phyloP scores from a whole-genome alignment of 306 rosid species.

The Lablab purpureus region DNA sequence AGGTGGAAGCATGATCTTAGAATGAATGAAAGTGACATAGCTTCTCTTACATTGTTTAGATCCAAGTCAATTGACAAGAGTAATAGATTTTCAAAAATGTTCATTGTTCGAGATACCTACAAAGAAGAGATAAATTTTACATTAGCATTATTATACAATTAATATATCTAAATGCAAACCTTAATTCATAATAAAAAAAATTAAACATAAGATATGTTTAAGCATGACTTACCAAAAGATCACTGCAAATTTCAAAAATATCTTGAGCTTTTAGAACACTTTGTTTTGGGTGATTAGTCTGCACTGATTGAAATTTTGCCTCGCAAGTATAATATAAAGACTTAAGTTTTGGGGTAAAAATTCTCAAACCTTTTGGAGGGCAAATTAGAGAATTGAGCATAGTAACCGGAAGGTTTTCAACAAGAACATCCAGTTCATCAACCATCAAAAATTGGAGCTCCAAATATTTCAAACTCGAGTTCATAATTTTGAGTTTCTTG shows the following conservation, averaged over 20 bases:
- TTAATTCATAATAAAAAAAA: neutral
- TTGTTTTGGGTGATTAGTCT: fast-evolving
- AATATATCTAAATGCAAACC: neutral
- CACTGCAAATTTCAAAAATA: slow-evolving; percentile 36
- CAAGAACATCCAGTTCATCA: slow-evolving; percentile 9
- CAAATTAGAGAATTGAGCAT: slow-evolving; percentile 22
- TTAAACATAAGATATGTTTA: too few relatives aligned
- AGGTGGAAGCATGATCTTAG: slow-evolving; percentile 1
- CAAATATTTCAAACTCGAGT: slow-evolving; percentile 3
- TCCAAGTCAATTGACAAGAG: slow-evolving; percentile 41
- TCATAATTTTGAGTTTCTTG: neutral
- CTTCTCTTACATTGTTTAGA: slow-evolving; percentile 37
- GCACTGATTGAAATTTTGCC: neutral
- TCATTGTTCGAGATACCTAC: neutral
- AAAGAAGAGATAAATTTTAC: neutral
- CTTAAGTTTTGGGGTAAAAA: neutral
- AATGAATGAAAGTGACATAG: neutral
- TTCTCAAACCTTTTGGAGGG: neutral
- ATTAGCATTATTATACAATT: neutral
- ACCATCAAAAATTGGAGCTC: slow-evolving; percentile 11
- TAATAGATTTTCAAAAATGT: slow-evolving; percentile 11
- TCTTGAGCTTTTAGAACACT: neutral
- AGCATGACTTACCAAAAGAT: slow-evolving; percentile 26
- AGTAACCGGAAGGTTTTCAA: neutral
- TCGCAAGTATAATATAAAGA: neutral